These are phyloP conservation scores for Phycomyces nitens DNA, from an alignment of 192 early-diverging fungal genomes.

Conservation along the genomic window DNA sequence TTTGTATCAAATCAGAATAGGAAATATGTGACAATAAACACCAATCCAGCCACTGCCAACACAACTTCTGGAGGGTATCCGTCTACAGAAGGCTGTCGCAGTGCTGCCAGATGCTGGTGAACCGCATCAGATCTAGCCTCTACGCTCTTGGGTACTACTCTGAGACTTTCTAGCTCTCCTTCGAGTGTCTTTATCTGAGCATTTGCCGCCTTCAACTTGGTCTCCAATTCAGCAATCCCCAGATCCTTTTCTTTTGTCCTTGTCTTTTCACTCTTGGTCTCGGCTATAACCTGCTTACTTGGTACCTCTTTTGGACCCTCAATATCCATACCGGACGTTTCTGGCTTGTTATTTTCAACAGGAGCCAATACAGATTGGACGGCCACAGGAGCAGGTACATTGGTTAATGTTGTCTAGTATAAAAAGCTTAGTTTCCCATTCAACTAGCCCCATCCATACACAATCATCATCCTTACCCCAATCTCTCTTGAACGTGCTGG, in stretches of 20 bases:
- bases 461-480: no score
- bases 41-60: conserved; percentile 49
- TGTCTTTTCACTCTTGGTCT: background rate
- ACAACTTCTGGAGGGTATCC: conserved; percentile 63
- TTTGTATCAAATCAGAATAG: no score
- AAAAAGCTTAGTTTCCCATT: background rate
- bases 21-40: conserved; percentile 61
- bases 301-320: background rate
- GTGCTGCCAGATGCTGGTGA: conserved; percentile 31
- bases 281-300: no score
- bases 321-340: no score
- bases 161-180: background rate
- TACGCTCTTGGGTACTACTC: background rate
- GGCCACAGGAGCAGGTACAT: background rate
- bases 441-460: no score
- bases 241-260: conserved; percentile 6
- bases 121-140: conserved; percentile 21
- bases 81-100: conserved; percentile 44
- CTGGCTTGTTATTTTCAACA: background rate
- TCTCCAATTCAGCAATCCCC: background rate
- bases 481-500: no score
- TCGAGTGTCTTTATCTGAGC: conserved; percentile 2
- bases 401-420: background rate
- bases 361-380: no score
- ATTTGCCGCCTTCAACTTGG: conserved; percentile 3